Base-by-base conservation (phyloP, 2,329 filamentous ascomycete species). In the Calonectria ilicicola region DNA sequence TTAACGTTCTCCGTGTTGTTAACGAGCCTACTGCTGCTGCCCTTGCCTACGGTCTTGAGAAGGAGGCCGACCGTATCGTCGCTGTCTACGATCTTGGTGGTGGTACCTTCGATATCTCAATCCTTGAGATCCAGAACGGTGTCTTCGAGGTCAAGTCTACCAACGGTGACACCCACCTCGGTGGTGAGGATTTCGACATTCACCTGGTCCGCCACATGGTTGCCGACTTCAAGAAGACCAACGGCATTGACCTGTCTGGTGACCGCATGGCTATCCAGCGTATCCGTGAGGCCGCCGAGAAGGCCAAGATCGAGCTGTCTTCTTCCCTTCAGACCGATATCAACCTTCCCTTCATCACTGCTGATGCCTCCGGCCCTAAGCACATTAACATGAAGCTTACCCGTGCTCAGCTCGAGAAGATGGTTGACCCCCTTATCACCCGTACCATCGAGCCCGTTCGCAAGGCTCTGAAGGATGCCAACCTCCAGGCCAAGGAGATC, bases 111-210 rank as follows among this genome's bases (percentile, higher is more conserved):
- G 96, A 98, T 95, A 97, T 98, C 87, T 98, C 96, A 76, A 93
- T 98, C 75, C 93, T 98, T 19, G 95, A 98, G 88, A 98, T 98
- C 83, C 95, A 98, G 89, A 95, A 95, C 86, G 96, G 96, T 86
- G 96, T 98, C 69, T 98, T 98, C 85, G 96, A 98, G 90, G 96
- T 98, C 86, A 98, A 98, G 92, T 98, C 96, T 21, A 98, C 96
- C 89, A 98, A 98, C 86, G 96, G 96, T 92, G 96, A 98, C 85
- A 98, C 96, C 77, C 96, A 98, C 87, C 92, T 98, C 80, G 96
- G 96, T 92, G 96, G 96, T 88, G 96, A 98, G 86, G 96, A 98
- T 86, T 98, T 98, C 83, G 96, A 98, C 84, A 98, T 98, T 83
- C 92, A 91, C 82, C 93, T 98, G 71, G 96, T 98, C 83, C 95